Evolutionary conservation across 345 rosid species (phyloP).

Genomic region (Erysimum cheiranthoides): DNA sequence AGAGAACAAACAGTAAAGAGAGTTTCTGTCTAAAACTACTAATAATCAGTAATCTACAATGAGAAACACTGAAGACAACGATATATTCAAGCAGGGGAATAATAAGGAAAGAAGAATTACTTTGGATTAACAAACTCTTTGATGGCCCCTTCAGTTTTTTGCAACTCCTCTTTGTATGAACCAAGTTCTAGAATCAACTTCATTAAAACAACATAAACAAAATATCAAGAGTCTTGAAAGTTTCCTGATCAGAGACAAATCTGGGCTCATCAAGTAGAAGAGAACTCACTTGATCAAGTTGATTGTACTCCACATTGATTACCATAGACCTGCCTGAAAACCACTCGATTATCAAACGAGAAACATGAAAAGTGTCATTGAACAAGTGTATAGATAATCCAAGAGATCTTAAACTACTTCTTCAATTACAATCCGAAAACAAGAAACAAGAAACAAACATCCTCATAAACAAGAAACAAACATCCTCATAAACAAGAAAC

Average conservation of each 20-base stretch:
- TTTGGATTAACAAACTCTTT: constrained; percentile 99
- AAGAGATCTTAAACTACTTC: no score
- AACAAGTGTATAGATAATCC: not conserved
- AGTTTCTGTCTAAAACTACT: not conserved
- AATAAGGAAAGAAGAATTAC: constrained; percentile 52
- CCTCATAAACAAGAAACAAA: no score
- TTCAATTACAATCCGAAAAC: no score
- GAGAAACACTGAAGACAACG: not conserved
- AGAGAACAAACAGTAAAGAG: no score
- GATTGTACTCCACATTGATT: constrained; percentile 97
- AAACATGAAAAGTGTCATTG: not conserved
- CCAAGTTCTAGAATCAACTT: constrained; percentile 90
- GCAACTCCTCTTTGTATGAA: constrained; percentile 84
- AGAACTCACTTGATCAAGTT: constrained; percentile 86
- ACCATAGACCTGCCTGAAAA: constrained; percentile 91
- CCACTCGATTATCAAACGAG: not conserved
- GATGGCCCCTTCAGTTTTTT: constrained; percentile 87
- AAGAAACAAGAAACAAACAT: no score
- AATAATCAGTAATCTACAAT: not conserved
- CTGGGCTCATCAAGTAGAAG: not conserved
- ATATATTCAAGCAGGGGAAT: not conserved
- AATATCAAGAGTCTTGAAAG: not conserved
- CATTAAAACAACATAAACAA: constrained; percentile 32
- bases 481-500: no score
- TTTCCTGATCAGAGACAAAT: not conserved